Evolutionary conservation across 2,329 filamentous ascomycete species (phyloP), one percentile per base, ranked within the genome.

Genomic region (Fusarium nygamai): DNA sequence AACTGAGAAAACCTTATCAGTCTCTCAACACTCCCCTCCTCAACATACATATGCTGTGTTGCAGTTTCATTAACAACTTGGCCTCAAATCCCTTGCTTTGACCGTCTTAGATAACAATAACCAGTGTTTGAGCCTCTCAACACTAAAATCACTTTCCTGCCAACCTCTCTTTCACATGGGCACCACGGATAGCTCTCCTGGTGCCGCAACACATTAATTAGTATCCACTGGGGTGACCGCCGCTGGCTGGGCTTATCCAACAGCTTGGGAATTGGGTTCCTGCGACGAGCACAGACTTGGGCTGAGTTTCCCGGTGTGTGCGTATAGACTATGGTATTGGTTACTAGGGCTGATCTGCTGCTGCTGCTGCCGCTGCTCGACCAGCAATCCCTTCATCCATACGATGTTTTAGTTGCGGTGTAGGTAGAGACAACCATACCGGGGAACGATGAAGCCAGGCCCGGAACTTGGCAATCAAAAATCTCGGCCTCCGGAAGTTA

Each of bases 221-320:
- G 56, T 54, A 64, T 73, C 73, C 71, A 77, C 73, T 59, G 54
- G n/a, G 50, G 59, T 60, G 63, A 68, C 71, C 56, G 48, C 64
- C 43, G 46, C 64, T 67, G 36, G 48, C 51, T 61, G 43, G 47
- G 60, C 53, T 64, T 43, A 69, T 64, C 73, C 75, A 73, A 48
- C 64, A 56, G 67, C 75, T 65, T 75, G 75, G 75, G 72, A 68
- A 78, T 70, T 75, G 73, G 63, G 65, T 74, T 69, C 58, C 65
- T 72, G 61, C 53, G 61, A 64, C 47, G 54, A 71, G 67, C 71
- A 74, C 71, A 67, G 71, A 74, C 71, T 68, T 64, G 29, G 46
- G 62, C 29, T 67, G 61, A n/a, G 44, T 38, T 67, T 24, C 57
- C 36, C 20, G 51, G 51, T 41, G 65, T 60, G 65, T 67, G 65